Evolutionary conservation across 306 rosid genomes (phyloP), one percentile per base, ranked within the genome.

Genomic region (Trifolium dubium): DNA sequence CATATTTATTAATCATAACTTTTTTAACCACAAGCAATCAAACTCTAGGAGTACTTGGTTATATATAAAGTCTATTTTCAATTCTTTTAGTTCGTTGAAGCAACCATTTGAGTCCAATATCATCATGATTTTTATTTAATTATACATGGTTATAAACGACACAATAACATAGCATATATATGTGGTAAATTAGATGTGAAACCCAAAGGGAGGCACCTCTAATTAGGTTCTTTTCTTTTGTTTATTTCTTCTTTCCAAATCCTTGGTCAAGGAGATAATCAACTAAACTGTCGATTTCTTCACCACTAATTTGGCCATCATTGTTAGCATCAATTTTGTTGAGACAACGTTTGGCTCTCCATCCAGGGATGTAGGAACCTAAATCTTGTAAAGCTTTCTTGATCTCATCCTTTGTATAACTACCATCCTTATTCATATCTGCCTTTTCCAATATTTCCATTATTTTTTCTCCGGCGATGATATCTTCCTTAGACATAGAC

Each of bases 281-380:
- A 37, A 73, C 6, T 4, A 73, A 64, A 7, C 1, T 0, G 0
- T 66, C 11, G 4, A 47, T 37, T 60, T 73, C 77, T 0, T 32
- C 1, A 11, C 74, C 84, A 11, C 39, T 23, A 28, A 80, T 76
- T 7, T 10, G 13, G 5, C 77, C 73, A 19, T 75, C 77, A 4
- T 6, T 0, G 55, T 80, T 9, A 13, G 54, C 8, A 31, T 75
- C 84, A 47, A 43, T 63, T 1, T 15, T 10, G 8, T 3, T 3
- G 37, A 75, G 9, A 54, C 53, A 13, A n/a, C 3, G 46, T 2
- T 11, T 0, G 67, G 77, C 47, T 69, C 84, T 75, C 54, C 64
- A 61, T 2, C 2, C 6, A 18, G 84, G 69, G 13, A 50, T 1
- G 64, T 14, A 13, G n/a, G 77, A 58, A 14, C 81, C 81, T 2